Base-by-base conservation (phyloP, 768 basidiomycete species). In the Termitomyces bulborhizus region DNA sequence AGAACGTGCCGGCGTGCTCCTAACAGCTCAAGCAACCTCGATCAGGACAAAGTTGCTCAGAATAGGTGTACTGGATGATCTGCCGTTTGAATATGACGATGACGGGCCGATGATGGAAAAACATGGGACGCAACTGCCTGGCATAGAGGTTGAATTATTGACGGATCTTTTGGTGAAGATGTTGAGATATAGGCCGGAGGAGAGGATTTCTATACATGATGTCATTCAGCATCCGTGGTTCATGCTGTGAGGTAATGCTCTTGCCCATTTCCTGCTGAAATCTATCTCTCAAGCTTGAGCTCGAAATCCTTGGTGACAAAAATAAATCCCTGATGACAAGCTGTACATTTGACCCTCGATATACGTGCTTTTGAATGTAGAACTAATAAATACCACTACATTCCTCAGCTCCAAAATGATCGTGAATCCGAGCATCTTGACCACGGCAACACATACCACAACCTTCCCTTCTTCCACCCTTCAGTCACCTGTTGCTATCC, bases 131-230 rank as follows among this genome's bases (percentile, higher is more conserved):
- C 29, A 47, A 46, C 50, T 73, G 53, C 39, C 53, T 27, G 66
- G 69, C 53, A 62, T 51, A 21, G 74, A 75, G 55, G 60, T 73
- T 42, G 62, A 67, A 11, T 59, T 76, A 15, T 61, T 77, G 54
- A 66, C 34, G n/a, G 69, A 75, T 66, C 63, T 77, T 15, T 62
- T 76, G 57, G 66, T 60, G 58, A 75, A 70, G 62, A 75, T 75
- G 70, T 60, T 76, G 60, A 63, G 59, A 46, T 75, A 73, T 65
- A 49, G 46, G n/a, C 76, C 73, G n/a, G 64, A 75, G 67, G 74
- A 75, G 40, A 74, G 76, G 58, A 70, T 75, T 56, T 12, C 39
- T 1, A 72, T 73, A 53, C 42, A 53, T 13, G 69, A 74, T 24
- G 70, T 77, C 39, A 49, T 73, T 32, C 42, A 32, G 26, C 73